These are phyloP conservation scores for Bimuria novae-zelandiae DNA, from an alignment of 2,329 filamentous ascomycete species.

Conservation along the genomic window DNA sequence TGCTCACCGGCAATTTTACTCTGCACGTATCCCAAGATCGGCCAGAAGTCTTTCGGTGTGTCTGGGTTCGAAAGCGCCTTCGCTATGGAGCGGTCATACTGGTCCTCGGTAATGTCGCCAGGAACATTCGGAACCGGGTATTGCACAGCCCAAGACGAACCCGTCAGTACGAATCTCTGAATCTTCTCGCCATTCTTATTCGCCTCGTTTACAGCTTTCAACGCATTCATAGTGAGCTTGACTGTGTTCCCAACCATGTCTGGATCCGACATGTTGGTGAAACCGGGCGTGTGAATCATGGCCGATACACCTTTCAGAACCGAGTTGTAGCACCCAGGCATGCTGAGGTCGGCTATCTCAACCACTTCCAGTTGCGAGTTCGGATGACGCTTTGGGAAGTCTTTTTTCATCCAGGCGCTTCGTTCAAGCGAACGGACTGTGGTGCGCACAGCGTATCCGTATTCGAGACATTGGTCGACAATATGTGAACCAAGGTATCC, in stretches of 20 bases:
- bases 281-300: constrained; percentile 50
- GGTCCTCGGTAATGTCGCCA: constrained; percentile 31
- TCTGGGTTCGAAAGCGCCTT: constrained; percentile 36
- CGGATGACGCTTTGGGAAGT: constrained; percentile 11
- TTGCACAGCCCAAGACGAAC: constrained; percentile 43
- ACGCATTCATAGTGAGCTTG: constrained; percentile 36
- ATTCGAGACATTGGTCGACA: constrained; percentile 47
- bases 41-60: constrained; percentile 13
- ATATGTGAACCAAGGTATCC: constrained; percentile 54
- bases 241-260: constrained; percentile 50
- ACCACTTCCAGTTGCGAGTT: constrained; percentile 45
- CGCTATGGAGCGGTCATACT: constrained; percentile 40
- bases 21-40: constrained; percentile 51
- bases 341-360: constrained; percentile 46
- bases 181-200: constrained; percentile 31
- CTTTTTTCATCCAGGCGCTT: constrained; percentile 36
- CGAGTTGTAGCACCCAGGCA: constrained; percentile 45
- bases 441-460: constrained; percentile 52
- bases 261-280: constrained; percentile 33
- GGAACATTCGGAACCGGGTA: constrained; percentile 39
- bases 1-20: constrained; percentile 53
- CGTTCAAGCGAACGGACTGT: constrained; percentile 46
- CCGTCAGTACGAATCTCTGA: constrained; percentile 48
- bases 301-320: constrained; percentile 46
- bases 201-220: constrained; percentile 46